phyloP scores from a whole-genome alignment of 805 yeast species.

The Candida loeiensis region DNA sequence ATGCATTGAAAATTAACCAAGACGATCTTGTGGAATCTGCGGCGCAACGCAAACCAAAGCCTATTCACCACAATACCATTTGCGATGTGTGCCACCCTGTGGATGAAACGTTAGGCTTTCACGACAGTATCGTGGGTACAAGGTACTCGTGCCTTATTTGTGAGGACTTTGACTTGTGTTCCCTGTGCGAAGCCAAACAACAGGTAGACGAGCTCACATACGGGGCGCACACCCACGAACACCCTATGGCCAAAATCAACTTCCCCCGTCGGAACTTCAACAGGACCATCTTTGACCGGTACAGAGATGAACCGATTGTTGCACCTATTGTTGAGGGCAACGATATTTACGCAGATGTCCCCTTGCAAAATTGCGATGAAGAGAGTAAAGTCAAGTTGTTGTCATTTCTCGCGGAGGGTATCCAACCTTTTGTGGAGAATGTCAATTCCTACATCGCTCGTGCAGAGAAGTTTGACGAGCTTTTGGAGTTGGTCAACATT shows the following conservation, averaged over 20 bases:
- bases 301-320: too few species aligned
- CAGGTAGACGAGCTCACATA: slow-evolving; percentile 10
- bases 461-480: slow-evolving; percentile 23
- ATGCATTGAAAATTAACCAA: background rate
- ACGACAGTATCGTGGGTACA: slow-evolving; percentile 31
- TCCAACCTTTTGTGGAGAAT: slow-evolving; percentile 16
- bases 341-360: slow-evolving; percentile 24
- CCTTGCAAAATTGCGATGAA: slow-evolving; percentile 18
- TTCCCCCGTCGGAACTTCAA: slow-evolving; percentile 6
- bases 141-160: slow-evolving; percentile 54
- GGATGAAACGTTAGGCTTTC: background rate
- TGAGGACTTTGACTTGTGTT: slow-evolving; percentile 51
- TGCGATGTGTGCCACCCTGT: slow-evolving; percentile 37
- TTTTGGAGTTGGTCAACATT: slow-evolving; percentile 15
- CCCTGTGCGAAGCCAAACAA: slow-evolving; percentile 25
- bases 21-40: background rate
- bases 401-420: slow-evolving; percentile 11
- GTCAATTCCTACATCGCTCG: slow-evolving; percentile 17
- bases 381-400: slow-evolving; percentile 6
- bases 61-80: slow-evolving; percentile 24
- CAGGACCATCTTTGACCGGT: background rate
- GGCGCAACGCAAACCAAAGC: background rate
- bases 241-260: slow-evolving; percentile 29
- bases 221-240: slow-evolving; percentile 22
- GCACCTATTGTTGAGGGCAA: slow-evolving; percentile 3